A percentile compares a stretch with the other conserved stretches of the same genome.
Evolutionary conservation across 805 yeast species (phyloP).

Genomic region (Barnettozyma pratensis): DNA sequence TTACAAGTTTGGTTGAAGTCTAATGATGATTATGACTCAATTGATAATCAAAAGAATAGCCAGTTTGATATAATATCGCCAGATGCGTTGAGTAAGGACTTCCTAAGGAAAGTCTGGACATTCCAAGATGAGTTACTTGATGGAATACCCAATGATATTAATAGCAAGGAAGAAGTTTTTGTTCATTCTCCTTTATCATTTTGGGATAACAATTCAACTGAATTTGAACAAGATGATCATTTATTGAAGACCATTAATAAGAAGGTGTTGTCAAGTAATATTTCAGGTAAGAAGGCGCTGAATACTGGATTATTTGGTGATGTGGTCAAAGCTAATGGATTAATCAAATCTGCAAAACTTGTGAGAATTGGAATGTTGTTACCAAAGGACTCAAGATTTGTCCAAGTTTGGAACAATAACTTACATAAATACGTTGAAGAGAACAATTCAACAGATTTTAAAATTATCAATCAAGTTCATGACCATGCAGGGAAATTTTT

Average conservation of each 20-base stretch:
- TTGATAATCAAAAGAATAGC: neutral
- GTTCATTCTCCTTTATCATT: conserved; percentile 38
- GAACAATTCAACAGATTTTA: neutral
- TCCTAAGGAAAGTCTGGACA: conserved; percentile 29
- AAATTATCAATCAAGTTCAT: neutral
- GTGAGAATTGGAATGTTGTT: conserved; percentile 33
- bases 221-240: conserved; percentile 28
- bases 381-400: conserved; percentile 14
- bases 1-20: conserved; percentile 4
- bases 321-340: conserved; percentile 37
- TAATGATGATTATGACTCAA: neutral
- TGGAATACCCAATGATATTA: conserved; percentile 25
- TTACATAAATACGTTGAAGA: conserved; percentile 15
- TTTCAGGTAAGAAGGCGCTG: conserved; percentile 19
- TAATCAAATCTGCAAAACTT: conserved; percentile 36
- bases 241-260: conserved; percentile 36
- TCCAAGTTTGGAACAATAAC: conserved; percentile 29
- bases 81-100: conserved; percentile 32
- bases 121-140: conserved; percentile 30
- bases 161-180: conserved; percentile 4
- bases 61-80: neutral
- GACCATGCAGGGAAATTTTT: neutral
- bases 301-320: conserved; percentile 33
- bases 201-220: conserved; percentile 34
- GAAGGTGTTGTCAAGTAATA: conserved; percentile 15